Evolutionary conservation across 2,329 filamentous ascomycete genomes (phyloP), one percentile per base, ranked within the genome.

Genomic region (Myriosclerotinia duriaeana): DNA sequence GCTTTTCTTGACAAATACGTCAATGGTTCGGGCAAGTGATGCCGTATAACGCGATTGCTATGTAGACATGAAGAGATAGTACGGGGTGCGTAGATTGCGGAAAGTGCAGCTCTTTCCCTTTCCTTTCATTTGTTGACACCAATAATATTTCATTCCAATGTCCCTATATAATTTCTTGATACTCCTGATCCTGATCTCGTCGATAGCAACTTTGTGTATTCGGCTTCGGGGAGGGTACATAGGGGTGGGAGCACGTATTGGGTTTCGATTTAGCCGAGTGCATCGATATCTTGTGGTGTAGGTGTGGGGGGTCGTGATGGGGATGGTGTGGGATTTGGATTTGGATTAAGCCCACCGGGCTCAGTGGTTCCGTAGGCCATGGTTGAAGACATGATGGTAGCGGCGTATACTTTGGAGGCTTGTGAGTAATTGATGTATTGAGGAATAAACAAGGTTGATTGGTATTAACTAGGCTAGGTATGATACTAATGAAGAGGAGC

Each of bases 171-270:
- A 34, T 34, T 34, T 34, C 30, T 5, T 34, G 4, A 2, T 34
- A 34, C 30, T 34, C 30, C 6, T 34, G 30, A 34, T 34, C 30
- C 6, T 34, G 30, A 34, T 34, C 30, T 34, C 30, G 30, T 34
- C 30, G 30, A 34, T 34, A 34, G 30, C 30, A 34, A 6, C 4
- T 34, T 34, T 34, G 30, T 34, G 30, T 34, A 34, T 12, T 66
- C 64, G n/a, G 22, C 40, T 30, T 66, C 56, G 34, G 26, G 26
- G 30, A 66, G 58, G 8, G 64, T 65, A 2, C 22, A 44, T 20
- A 65, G 55, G 5, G 64, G 55, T 17, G 64, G 64, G 5, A 65
- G 64, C 3, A 65, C 64, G 7, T 53, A 61, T 11, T 60, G 42
- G 15, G 54, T 65, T 30, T 65, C 64, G 5, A 52, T 22, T 38